These are phyloP conservation scores for Ogataea nitratoaversa DNA, from an alignment of 805 yeast species.

Conservation along the genomic window DNA sequence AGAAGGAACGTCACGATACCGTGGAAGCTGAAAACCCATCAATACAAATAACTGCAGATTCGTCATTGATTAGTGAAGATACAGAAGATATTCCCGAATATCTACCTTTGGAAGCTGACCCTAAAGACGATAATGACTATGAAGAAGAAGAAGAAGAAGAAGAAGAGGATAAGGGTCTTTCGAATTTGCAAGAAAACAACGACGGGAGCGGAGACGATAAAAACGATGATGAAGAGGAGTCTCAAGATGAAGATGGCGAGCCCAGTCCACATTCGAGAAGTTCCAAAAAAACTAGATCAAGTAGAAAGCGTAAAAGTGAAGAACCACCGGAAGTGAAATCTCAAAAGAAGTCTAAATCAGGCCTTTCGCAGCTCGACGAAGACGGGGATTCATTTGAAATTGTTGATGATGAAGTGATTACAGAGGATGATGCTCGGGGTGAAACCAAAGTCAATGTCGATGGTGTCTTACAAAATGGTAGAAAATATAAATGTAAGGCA, in stretches of 20 bases:
- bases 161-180: constrained; percentile 23
- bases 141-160: constrained; percentile 22
- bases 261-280: too few species aligned
- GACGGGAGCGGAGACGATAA: constrained; percentile 20
- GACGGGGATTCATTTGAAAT: constrained; percentile 65
- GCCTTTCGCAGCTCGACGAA: constrained; percentile 40
- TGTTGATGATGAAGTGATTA: constrained; percentile 69
- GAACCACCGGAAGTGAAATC: constrained; percentile 19
- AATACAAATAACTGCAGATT: constrained; percentile 15
- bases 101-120: constrained; percentile 1
- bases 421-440: constrained; percentile 77
- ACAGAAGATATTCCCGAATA: constrained; percentile 11
- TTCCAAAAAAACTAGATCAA: too few species aligned
- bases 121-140: constrained; percentile 16
- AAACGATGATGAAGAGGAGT: constrained; percentile 12
- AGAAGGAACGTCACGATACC: not conserved
- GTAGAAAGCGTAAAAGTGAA: constrained; percentile 23
- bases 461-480: constrained; percentile 68
- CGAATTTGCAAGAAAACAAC: constrained; percentile 17
- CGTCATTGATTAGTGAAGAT: not conserved
- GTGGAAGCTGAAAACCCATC: too few species aligned
- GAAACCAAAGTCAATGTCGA: constrained; percentile 61
- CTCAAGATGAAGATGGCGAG: constrained; percentile 27
- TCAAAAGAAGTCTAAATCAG: constrained; percentile 30
- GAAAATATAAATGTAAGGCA: constrained; percentile 68